Percentiles rank a stretch among this genome's conserved stretches.
phyloP scores from a whole-genome alignment of 2,329 filamentous ascomycete species.

The Zymoseptoria ardabiliae region DNA sequence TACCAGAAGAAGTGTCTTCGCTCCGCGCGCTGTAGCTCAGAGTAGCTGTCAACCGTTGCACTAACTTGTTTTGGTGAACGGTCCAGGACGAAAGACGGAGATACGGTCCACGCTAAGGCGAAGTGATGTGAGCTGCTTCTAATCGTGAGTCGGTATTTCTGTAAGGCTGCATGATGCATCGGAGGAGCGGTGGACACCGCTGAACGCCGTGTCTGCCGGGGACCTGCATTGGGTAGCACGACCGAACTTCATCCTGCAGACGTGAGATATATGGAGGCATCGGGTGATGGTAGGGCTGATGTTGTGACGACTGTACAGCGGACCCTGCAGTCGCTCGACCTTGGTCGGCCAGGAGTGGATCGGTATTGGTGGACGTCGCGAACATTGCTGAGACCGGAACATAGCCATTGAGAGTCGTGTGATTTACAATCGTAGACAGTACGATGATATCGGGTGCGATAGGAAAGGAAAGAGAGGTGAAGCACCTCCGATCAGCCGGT shows the following conservation, averaged over 20 bases:
- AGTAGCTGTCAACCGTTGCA: not conserved
- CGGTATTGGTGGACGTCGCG: not conserved
- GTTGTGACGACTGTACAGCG: not conserved
- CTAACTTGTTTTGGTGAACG: not conserved
- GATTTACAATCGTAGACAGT: not conserved
- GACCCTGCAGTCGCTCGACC: not conserved
- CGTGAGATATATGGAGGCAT: not conserved
- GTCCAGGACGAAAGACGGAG: not conserved
- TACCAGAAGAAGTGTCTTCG: not conserved
- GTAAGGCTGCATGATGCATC: not conserved
- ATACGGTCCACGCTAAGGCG: not conserved
- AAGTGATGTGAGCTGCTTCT: not conserved
- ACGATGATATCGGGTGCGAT: not conserved
- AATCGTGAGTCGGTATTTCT: not conserved
- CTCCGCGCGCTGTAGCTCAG: not conserved
- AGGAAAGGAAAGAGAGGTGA: not conserved
- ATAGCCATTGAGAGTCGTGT: not conserved
- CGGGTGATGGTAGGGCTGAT: not conserved
- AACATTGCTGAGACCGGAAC: not conserved
- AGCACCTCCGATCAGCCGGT: not conserved
- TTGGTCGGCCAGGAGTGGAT: not conserved
- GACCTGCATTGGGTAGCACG: not conserved
- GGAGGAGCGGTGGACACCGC: not conserved
- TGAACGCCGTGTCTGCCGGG: not conserved
- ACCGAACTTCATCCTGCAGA: not conserved